Conservation (phyloP, 192 early-diverging fungal species). For the Funneliformis mosseae region DNA sequence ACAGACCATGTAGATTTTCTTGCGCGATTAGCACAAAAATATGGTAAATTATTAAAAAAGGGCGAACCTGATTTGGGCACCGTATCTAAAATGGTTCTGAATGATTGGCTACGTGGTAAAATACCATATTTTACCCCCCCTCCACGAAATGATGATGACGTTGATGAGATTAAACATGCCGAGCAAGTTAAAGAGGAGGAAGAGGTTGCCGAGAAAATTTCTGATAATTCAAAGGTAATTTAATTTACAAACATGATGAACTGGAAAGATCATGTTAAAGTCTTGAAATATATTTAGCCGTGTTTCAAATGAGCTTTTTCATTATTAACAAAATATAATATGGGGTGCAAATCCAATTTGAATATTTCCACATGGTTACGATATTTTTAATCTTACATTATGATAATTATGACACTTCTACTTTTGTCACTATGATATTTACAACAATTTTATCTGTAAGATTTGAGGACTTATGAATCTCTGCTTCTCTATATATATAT, state of each 20-base stretch:
- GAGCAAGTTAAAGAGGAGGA: background rate
- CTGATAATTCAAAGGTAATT: conserved; percentile 39
- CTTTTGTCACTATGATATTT: no score
- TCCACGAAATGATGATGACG: conserved; percentile 47
- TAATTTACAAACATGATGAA: background rate
- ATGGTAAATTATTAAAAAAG: conserved; percentile 92
- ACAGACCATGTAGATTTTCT: conserved; percentile 88
- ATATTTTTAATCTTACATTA: conserved; percentile 1
- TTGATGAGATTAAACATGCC: conserved; percentile 32
- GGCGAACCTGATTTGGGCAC: conserved; percentile 93
- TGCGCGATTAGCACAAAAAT: conserved; percentile 79
- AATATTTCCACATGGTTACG: conserved; percentile 4
- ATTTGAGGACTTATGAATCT: no score
- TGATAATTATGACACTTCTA: background rate
- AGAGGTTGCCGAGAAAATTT: conserved; percentile 39
- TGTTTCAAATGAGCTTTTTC: no score
- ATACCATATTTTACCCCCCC: conserved; percentile 94
- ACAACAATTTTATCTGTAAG: no score
- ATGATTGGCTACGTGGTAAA: conserved; percentile 97
- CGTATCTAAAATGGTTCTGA: conserved; percentile 96
- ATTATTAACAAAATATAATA: conserved; percentile 34
- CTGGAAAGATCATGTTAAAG: no score
- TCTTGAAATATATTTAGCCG: no score
- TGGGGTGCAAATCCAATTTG: no score
- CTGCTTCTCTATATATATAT: background rate